Conservation (phyloP, 2,329 filamentous ascomycete genomes). For the Cladosporium phlei region DNA sequence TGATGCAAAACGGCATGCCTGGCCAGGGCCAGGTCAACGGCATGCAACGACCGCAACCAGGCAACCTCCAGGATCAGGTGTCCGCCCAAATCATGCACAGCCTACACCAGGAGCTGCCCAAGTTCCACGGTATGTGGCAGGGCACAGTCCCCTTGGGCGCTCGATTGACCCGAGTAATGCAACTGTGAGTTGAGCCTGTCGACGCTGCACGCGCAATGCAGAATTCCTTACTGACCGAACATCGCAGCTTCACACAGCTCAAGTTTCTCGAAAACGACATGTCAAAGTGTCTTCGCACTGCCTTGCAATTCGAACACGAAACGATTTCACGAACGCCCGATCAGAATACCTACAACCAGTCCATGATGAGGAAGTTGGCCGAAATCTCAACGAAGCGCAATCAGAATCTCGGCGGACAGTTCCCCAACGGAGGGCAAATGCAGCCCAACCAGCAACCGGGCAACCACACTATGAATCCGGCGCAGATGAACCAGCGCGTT, state of each 20-base stretch:
- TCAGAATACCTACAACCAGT: slow-evolving; percentile 25
- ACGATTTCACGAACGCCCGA: slow-evolving; percentile 20
- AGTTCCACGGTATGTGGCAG: slow-evolving; percentile 30
- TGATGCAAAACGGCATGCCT: slow-evolving; percentile 17
- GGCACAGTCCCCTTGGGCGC: slow-evolving; percentile 26
- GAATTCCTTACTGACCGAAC: not conserved
- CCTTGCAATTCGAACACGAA: slow-evolving; percentile 24
- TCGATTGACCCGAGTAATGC: slow-evolving; percentile 28
- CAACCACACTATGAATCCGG: slow-evolving; percentile 15
- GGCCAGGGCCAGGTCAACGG: slow-evolving; percentile 17
- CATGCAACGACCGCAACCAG: slow-evolving; percentile 27
- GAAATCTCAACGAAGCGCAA: slow-evolving; percentile 24
- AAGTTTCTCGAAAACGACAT: slow-evolving; percentile 21
- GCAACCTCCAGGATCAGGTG: slow-evolving; percentile 23
- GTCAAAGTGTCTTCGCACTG: slow-evolving; percentile 23
- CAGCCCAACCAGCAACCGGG: slow-evolving; percentile 14
- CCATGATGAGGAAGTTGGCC: slow-evolving; percentile 24
- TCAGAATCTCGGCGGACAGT: slow-evolving; percentile 14
- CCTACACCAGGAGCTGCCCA: slow-evolving; percentile 18
- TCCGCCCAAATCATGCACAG: slow-evolving; percentile 23
- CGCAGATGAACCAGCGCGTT: slow-evolving; percentile 15
- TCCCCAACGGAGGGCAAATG: slow-evolving; percentile 12
- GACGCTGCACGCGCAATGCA: not conserved
- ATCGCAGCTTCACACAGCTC: slow-evolving; percentile 20
- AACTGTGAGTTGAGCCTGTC: slow-evolving; percentile 32